Evolutionary conservation across 1,284 basidiomycete species (phyloP).

Genomic region (Ustilago crameri): DNA sequence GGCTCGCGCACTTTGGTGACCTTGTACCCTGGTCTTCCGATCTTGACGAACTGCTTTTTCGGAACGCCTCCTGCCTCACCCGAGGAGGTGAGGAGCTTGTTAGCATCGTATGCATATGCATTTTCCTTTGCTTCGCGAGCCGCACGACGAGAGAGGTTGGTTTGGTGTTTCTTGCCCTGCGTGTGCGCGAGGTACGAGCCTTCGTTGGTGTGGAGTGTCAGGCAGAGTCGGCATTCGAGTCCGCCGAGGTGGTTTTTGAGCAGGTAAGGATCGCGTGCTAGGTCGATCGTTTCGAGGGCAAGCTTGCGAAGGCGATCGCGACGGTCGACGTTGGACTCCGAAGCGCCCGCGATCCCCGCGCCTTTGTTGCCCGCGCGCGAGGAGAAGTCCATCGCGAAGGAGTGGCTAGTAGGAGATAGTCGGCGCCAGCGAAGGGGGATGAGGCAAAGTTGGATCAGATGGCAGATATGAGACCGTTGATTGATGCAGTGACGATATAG

Average conservation of each 20-base stretch:
- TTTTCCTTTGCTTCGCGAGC: constrained; percentile 91
- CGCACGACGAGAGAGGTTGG: constrained; percentile 94
- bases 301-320: constrained; percentile 94
- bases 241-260: constrained; percentile 96
- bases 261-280: constrained; percentile 88
- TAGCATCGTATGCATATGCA: constrained; percentile 41
- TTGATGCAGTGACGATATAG: too few relatives aligned
- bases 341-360: constrained; percentile 76
- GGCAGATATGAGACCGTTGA: too few relatives aligned
- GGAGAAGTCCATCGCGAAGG: constrained; percentile 63
- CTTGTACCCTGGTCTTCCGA: constrained; percentile 92
- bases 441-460: too few relatives aligned
- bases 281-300: constrained; percentile 70
- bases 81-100: constrained; percentile 73
- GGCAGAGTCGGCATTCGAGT: constrained; percentile 95
- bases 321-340: constrained; percentile 93
- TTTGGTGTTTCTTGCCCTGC: constrained; percentile 99
- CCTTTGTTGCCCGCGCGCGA: constrained; percentile 68
- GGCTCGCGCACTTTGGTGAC: constrained; percentile 86
- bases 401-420: not conserved
- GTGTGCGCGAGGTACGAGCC: constrained; percentile 99
- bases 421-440: too few relatives aligned
- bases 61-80: constrained; percentile 28
- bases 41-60: constrained; percentile 82
- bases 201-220: constrained; percentile 98